Conservation (phyloP, 805 yeast species). For the Suhomyces kilbournensis region DNA sequence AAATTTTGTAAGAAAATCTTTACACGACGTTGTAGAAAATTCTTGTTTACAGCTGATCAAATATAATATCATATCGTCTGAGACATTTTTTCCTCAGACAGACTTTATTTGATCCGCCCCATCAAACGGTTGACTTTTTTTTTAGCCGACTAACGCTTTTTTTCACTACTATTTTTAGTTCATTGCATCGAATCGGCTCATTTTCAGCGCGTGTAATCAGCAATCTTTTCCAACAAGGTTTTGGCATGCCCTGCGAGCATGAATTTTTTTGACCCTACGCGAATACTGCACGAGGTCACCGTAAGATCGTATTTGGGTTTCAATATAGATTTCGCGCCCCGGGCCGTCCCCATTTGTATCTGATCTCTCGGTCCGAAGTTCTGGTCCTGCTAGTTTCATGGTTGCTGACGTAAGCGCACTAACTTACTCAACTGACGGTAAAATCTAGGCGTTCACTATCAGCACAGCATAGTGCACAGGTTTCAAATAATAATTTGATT, state of each 20-base stretch:
- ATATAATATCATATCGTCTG: neutral
- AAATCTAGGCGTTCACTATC: neutral
- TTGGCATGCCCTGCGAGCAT: neutral
- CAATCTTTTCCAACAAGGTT: neutral
- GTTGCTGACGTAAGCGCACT: neutral
- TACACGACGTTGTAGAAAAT: neutral
- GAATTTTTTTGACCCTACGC: neutral
- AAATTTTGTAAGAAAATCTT: neutral
- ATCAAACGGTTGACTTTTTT: neutral
- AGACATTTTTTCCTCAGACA: neutral
- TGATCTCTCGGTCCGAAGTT: neutral
- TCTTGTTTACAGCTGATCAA: neutral
- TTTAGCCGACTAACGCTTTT: neutral
- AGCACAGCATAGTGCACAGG: neutral
- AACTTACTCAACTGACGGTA: neutral
- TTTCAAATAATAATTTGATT: neutral
- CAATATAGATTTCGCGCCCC: neutral
- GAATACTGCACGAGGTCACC: neutral
- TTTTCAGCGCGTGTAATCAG: neutral
- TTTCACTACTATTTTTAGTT: neutral
- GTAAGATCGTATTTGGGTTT: neutral
- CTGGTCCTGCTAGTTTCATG: neutral
- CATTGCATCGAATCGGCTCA: neutral
- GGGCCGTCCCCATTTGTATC: neutral
- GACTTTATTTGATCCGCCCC: neutral